Conservation (phyloP, 306 rosid genomes). For the Dicorynia guianensis region DNA sequence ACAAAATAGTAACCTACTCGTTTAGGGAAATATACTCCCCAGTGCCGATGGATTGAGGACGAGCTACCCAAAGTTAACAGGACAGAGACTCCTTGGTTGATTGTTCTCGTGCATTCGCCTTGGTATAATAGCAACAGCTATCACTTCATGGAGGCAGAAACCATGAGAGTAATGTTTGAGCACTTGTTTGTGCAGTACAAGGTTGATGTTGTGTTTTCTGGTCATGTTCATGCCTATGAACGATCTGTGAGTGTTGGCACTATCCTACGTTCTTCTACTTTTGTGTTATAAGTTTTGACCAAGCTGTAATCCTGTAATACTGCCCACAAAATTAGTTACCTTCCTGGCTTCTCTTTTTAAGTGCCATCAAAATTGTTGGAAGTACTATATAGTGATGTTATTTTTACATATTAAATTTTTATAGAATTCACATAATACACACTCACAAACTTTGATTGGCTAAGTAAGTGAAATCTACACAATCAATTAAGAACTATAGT, state of each 20-base stretch:
- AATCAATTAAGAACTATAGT: too few relatives aligned
- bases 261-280: background rate
- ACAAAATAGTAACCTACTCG: background rate
- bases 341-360: too few relatives aligned
- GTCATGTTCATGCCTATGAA: constrained; percentile 96
- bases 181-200: constrained; percentile 72
- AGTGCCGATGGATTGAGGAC: constrained; percentile 71
- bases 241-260: constrained; percentile 66
- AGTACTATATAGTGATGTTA: too few relatives aligned
- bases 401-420: too few relatives aligned
- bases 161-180: constrained; percentile 86
- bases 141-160: constrained; percentile 95
- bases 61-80: constrained; percentile 81
- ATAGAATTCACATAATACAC: too few relatives aligned
- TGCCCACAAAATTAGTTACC: too few relatives aligned
- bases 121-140: constrained; percentile 73
- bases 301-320: too few relatives aligned
- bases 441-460: too few relatives aligned
- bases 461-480: too few relatives aligned
- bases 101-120: constrained; percentile 81
- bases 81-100: constrained; percentile 86
- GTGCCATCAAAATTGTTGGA: too few relatives aligned
- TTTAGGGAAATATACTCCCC: constrained; percentile 87
- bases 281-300: background rate
- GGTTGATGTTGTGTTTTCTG: constrained; percentile 84